These are phyloP conservation scores for Ascochyta clinopodiicola DNA, from an alignment of 2,329 filamentous ascomycete genomes.

Conservation along the genomic window DNA sequence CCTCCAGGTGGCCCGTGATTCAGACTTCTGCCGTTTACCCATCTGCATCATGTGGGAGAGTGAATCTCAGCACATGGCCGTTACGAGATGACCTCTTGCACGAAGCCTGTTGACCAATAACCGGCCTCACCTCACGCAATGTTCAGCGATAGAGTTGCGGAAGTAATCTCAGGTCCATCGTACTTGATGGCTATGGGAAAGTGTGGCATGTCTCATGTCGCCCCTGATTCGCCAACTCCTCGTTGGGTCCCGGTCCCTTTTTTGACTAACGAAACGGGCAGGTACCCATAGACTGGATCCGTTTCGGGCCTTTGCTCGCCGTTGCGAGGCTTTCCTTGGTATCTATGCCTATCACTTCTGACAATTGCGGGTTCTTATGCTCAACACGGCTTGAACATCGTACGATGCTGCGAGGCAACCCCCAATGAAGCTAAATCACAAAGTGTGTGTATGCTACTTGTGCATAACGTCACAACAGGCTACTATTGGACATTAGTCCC, in stretches of 20 bases:
- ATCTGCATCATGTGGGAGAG: conserved; percentile 6
- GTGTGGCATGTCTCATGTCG: conserved; percentile 14
- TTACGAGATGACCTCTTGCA: neutral
- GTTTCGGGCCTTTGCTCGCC: conserved; percentile 16
- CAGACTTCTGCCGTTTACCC: conserved; percentile 13
- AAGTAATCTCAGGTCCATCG: neutral
- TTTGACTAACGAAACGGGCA: conserved; percentile 9
- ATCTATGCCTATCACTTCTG: conserved; percentile 7
- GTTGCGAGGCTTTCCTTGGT: conserved; percentile 10
- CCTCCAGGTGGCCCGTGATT: conserved; percentile 7
- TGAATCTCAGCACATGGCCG: conserved; percentile 4
- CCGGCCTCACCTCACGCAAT: neutral
- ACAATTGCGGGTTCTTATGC: conserved; percentile 10
- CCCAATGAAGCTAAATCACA: conserved; percentile 11
- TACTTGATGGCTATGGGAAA: neutral
- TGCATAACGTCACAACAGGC: conserved; percentile 7
- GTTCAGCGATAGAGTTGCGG: neutral
- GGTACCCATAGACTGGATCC: conserved; percentile 10
- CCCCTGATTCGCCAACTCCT: conserved; percentile 9
- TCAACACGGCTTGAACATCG: conserved; percentile 13
- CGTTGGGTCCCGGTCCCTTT: conserved; percentile 6
- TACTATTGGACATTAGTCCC: conserved; percentile 3
- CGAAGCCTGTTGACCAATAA: conserved; percentile 3
- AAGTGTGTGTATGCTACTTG: neutral
- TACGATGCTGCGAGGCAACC: conserved; percentile 6